Percentiles rank a stretch among this genome's conserved stretches.
Conservation (phyloP, 2,329 filamentous ascomycete genomes). For the Pseudocercospora crystallina region DNA sequence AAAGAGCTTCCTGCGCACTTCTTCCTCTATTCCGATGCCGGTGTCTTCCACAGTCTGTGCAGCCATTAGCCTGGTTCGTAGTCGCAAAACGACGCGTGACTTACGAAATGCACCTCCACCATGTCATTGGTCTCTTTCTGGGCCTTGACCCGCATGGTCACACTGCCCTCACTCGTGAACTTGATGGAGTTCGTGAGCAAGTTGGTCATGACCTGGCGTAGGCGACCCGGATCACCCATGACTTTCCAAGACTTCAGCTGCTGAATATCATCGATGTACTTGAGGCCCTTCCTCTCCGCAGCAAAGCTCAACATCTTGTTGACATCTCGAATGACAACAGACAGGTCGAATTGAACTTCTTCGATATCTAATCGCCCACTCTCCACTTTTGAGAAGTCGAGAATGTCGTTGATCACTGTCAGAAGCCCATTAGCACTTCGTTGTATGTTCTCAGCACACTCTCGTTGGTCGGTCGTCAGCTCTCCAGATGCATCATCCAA, state of each 20-base stretch:
- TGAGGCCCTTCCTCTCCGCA: conserved; percentile 74
- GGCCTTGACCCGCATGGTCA: conserved; percentile 65
- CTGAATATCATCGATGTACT: conserved; percentile 65
- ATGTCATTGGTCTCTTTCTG: conserved; percentile 64
- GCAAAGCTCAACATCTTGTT: conserved; percentile 86
- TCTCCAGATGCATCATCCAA: conserved; percentile 57
- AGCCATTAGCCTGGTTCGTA: background rate
- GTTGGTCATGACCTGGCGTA: conserved; percentile 82
- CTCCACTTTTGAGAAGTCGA: conserved; percentile 83
- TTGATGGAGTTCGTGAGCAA: conserved; percentile 75
- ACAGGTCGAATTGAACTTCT: conserved; percentile 75
- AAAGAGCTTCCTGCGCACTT: conserved; percentile 71
- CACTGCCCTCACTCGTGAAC: conserved; percentile 68
- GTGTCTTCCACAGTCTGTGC: conserved; percentile 65
- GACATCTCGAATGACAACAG: conserved; percentile 73
- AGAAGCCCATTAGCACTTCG: conserved; percentile 77
- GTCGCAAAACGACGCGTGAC: background rate
- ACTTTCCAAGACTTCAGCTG: conserved; percentile 70
- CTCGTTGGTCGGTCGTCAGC: conserved; percentile 68
- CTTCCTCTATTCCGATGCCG: conserved; percentile 78
- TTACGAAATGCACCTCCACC: conserved; percentile 64
- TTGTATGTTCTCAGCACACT: conserved; percentile 76
- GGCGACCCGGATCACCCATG: conserved; percentile 78
- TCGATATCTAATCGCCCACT: conserved; percentile 75
- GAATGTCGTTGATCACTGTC: conserved; percentile 86